A percentile compares a stretch with the other conserved stretches of the same genome.
phyloP scores from a whole-genome alignment of 1,139 yeast species.

The Debaryomycetaceae sp. region DNA sequence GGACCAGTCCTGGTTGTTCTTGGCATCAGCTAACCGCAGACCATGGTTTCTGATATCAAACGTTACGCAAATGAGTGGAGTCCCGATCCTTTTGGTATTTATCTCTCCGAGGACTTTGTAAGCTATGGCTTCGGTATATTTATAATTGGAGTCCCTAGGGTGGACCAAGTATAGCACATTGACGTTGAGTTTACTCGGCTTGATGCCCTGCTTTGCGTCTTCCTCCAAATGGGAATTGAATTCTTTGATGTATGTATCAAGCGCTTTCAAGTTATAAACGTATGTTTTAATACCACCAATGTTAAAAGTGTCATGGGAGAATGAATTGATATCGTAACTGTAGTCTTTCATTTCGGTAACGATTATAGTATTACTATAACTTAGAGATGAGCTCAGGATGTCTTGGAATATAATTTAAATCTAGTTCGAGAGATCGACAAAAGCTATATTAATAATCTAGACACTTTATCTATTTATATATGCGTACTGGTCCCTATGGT shows the following conservation, averaged over 20 bases:
- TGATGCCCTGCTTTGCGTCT: background rate
- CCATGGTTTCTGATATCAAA: constrained; percentile 68
- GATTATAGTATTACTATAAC: no score
- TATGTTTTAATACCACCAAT: constrained; percentile 34
- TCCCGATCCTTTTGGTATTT: constrained; percentile 11
- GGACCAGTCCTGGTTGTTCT: constrained; percentile 42
- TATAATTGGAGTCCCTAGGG: constrained; percentile 29
- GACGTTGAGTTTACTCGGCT: constrained; percentile 18
- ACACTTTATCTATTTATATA: no score
- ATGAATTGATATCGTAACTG: constrained; percentile 18
- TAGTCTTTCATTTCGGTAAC: constrained; percentile 12
- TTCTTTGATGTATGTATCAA: constrained; percentile 21
- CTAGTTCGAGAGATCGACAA: no score
- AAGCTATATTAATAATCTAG: no score
- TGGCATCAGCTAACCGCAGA: constrained; percentile 31
- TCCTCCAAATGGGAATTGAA: constrained; percentile 10
- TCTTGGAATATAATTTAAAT: no score
- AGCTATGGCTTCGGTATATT: constrained; percentile 31
- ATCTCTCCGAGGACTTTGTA: constrained; percentile 25
- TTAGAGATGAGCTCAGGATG: no score
- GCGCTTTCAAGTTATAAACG: constrained; percentile 29
- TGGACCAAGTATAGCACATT: constrained; percentile 40
- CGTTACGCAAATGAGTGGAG: constrained; percentile 45
- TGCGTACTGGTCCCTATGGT: no score
- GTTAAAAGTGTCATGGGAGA: constrained; percentile 20